Evolutionary conservation across 2,329 filamentous ascomycete species (phyloP), one percentile per base, ranked within the genome.

Genomic region (Immersiporthe knoxdaviesiana): DNA sequence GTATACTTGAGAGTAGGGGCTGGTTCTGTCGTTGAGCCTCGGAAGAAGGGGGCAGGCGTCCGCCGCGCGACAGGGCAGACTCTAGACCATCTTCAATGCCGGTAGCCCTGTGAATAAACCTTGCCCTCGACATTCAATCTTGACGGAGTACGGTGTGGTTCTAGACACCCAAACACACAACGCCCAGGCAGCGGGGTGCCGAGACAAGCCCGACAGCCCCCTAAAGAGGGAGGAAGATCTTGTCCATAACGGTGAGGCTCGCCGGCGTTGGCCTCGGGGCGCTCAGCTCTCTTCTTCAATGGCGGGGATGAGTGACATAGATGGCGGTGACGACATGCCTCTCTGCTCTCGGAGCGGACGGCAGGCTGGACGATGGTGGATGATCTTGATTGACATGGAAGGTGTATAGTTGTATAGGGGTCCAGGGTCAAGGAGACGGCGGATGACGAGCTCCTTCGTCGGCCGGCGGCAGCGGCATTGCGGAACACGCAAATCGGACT

Each of bases 181-280:
- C 44, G 44, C 21, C 44, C 44, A 21, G 21, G 44, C 8, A 11
- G n/a, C 44, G 44, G 21, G 44, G 21, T 47, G 21, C 44, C 21
- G 44, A 47, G 44, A 47, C 44, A n/a, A 47, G 44, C 44, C 44
- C 44, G 44, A 47, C 44, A 47, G 44, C 41, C 44, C 44, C 44
- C 16, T 47, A 37, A 90, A 90, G 35, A 79, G 92, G 90, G 70
- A 92, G 77, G 72, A 93, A 93, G 78, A 97, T 97, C 87, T 98
- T 95, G 83, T 98, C 97, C 92, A 97, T 94, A 78, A 97, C 94
- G 14, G 93, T 97, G 78, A 97, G 97, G 71, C 94, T 94, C 24
- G 95, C 95, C 72, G 91, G 21, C 92, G 86, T 97, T 97, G 79
- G 87, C 89, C 75, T 91, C 84, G 75, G 44, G 44, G 90, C 85